Conservation (phyloP, 495 filamentous ascomycete genomes). For the Elasticomyces elasticus region DNA sequence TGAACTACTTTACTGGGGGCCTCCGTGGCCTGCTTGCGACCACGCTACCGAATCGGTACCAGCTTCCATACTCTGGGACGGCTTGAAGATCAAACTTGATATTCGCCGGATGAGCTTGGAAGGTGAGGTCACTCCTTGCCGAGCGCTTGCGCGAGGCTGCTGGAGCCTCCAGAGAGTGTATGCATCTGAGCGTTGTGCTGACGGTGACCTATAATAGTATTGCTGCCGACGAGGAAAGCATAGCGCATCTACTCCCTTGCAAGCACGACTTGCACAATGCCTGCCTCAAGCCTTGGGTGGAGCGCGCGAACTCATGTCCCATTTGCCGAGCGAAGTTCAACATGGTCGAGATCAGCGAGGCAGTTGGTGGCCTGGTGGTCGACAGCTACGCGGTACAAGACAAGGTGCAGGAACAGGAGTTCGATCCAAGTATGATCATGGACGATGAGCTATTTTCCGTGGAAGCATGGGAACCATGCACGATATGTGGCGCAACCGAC, state of each 20-base stretch:
- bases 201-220: constrained; percentile 10
- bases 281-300: constrained; percentile 85
- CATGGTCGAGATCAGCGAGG: constrained; percentile 69
- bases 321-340: constrained; percentile 91
- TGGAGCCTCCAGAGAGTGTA: constrained; percentile 17
- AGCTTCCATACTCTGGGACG: constrained; percentile 24
- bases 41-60: constrained; percentile 18
- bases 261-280: constrained; percentile 83
- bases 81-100: constrained; percentile 28
- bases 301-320: constrained; percentile 93
- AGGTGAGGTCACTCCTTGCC: constrained; percentile 16
- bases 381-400: constrained; percentile 81
- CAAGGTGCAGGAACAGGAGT: constrained; percentile 78
- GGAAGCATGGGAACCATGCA: constrained; percentile 58
- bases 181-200: constrained; percentile 1
- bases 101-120: constrained; percentile 25
- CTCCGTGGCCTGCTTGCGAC: constrained; percentile 5
- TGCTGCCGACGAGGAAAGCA: constrained; percentile 38
- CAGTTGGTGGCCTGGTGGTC: constrained; percentile 58
- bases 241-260: constrained; percentile 63
- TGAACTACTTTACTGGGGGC: constrained; percentile 20
- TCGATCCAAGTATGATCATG: constrained; percentile 69
- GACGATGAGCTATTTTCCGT: constrained; percentile 55
- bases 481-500: constrained; percentile 69
- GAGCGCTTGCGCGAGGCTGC: constrained; percentile 6